Base-by-base conservation (phyloP, 1,139 yeast species). In the Protomyces gravidus region DNA sequence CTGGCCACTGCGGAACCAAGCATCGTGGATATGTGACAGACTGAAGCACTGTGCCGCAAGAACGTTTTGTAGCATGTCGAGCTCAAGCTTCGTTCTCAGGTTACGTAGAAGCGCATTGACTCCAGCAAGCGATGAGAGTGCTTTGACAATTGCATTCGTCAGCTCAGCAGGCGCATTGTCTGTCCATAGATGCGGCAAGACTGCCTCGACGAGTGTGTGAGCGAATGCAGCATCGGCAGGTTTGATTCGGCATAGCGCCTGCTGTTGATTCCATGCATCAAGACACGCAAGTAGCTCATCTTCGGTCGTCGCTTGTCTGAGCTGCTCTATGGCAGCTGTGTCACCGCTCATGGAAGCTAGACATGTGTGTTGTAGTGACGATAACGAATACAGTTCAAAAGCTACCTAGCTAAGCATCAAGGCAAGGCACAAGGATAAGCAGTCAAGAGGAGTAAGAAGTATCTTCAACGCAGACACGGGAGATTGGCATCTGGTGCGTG, bases 141-240 rank as follows among this genome's bases (percentile, higher is more conserved):
- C 23, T 15, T 27, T 15, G 3, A 45, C 17, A 9, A 53, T 21
- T 11, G 36, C 19, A 3, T 2, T 2, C 26, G 27, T 26, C 26
- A 53, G 23, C 9, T 9, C 7, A 13, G 23, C 6, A 13, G 47
- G 46, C 5, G 21, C 26, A 3, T 13, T 4, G 5, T 23, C 28
- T 5, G 28, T 27, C 58, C 58, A 53, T 19, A 46, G 32, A 27
- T 36, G 36, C 15, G 58, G 58, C n/a, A 53, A 17, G 21, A 53
- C 39, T 3, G 32, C 46, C 5, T 15, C 33, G 5, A 53, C 58
- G 17, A 53, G 9, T 13, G 45, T 26, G 7, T 45, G 32, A 2
- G 45, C 39, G 11, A 46, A 33, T 13, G 33, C 32, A 23, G 50
- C 58, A 33, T 45, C 58, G 17, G 47, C 25, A 4, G 51, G 15